Evolutionary conservation across 176 grass and related monocot genomes (phyloP), one percentile per base, ranked within the genome.

Genomic region (Eleusine coracana): DNA sequence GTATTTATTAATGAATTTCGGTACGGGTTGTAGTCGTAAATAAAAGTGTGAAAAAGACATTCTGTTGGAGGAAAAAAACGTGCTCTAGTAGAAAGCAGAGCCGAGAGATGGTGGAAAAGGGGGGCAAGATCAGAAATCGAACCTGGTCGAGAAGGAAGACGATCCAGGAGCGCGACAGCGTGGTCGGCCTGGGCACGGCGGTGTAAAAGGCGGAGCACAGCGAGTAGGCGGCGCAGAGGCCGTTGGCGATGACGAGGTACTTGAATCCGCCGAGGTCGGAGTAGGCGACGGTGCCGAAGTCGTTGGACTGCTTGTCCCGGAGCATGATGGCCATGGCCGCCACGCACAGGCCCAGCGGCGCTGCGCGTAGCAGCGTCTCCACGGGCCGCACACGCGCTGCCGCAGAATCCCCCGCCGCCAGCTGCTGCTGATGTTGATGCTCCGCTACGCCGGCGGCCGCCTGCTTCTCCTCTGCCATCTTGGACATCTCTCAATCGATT

Each of bases 71-170:
- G 23, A 62, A 62, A 62, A 27, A 11, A 71, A 36, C 1, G 9
- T 10, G 11, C 11, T 10, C 44, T 11, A 2, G 44, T 12, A 10
- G 9, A 50, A 17, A 48, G 16, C 41, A 66, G 39, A 23, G 38
- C n/a, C 31, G 31, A 27, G 25, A 66, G 4, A 16, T 1, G 63
- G 37, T 6, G 36, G 1, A 31, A 41, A 25, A 4, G 18, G 36
- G 55, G 0, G 36, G 10, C 36, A 61, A 27, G 14, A 50, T 23
- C 2, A 70, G 23, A 54, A 28, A 0, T 1, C 10, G 28, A 10
- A 92, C 96, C 93, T 99, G 96, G 25, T 99, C 96, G 21, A 99
- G 87, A 70, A 99, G 86, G 80, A 99, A 99, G 80, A 99, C 58
- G 17, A 80, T 18, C 96, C 96, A 99, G 23, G 89, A 93, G 23